Conservation (phyloP, 352 stramenopile genomes). For the Pythium scleroteichum region DNA sequence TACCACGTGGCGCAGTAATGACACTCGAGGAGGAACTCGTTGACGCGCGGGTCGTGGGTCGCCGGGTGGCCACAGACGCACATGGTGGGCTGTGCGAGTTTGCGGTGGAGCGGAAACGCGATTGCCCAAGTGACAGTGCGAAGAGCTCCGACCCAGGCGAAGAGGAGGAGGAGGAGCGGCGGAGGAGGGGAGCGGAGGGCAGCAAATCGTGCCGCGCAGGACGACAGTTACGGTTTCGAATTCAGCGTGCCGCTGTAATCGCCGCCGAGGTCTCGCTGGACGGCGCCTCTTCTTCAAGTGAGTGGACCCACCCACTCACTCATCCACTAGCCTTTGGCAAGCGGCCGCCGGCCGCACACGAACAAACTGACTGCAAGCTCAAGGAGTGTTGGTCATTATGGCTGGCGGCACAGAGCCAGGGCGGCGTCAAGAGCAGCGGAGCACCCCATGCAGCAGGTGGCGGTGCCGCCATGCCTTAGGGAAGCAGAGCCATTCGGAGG, state of each 20-base stretch:
- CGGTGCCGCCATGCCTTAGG: no score
- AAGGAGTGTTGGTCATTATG: conserved; percentile 15
- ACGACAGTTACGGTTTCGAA: conserved; percentile 15
- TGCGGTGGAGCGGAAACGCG: conserved; percentile 1
- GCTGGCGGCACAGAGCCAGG: conserved; percentile 5
- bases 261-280: conserved; percentile 21
- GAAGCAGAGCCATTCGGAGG: no score
- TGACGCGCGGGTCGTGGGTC: conserved; percentile 24
- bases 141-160: background rate
- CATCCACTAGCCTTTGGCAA: no score
- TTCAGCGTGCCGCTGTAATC: conserved; percentile 1
- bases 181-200: background rate
- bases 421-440: background rate
- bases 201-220: no score
- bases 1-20: conserved; percentile 69
- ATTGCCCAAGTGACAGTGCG: conserved; percentile 1
- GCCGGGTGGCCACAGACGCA: conserved; percentile 30
- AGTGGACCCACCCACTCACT: conserved; percentile 23
- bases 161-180: conserved; percentile 8
- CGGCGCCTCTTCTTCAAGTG: conserved; percentile 30
- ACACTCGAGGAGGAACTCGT: conserved; percentile 63
- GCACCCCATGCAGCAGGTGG: no score
- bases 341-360: conserved; percentile 5
- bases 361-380: conserved; percentile 27
- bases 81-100: conserved; percentile 12